A percentile compares a stretch with the other conserved stretches of the same genome.
Conservation (phyloP, 371 early-diverging fungal species). For the Mortierella sp. region DNA sequence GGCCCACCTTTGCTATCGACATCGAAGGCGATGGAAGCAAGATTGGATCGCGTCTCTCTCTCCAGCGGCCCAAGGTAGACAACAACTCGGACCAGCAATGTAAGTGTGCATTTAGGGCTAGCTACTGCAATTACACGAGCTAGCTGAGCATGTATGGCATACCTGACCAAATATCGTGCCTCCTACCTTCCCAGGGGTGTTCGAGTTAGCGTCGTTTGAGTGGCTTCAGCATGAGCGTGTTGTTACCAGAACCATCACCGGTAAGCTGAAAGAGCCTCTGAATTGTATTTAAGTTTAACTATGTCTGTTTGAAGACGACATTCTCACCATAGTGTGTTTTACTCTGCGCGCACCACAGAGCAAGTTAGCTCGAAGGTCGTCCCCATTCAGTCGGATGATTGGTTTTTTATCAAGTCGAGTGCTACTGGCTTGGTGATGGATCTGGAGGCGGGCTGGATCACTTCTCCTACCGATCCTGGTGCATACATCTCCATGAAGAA, state of each 20-base stretch:
- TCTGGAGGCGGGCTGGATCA: slow-evolving; percentile 53
- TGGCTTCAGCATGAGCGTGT: slow-evolving; percentile 26
- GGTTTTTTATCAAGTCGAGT: slow-evolving; percentile 53
- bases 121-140: too few relatives aligned
- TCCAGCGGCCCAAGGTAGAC: slow-evolving; percentile 49
- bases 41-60: slow-evolving; percentile 43
- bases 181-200: slow-evolving; percentile 31
- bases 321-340: too few relatives aligned
- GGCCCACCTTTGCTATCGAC: slow-evolving; percentile 61
- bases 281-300: background rate
- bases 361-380: slow-evolving; percentile 23
- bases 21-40: slow-evolving; percentile 56
- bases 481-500: slow-evolving; percentile 55
- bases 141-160: too few relatives aligned
- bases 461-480: slow-evolving; percentile 45
- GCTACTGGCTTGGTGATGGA: slow-evolving; percentile 46
- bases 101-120: background rate
- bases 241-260: slow-evolving; percentile 14
- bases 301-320: too few relatives aligned
- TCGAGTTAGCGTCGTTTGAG: slow-evolving; percentile 31
- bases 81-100: slow-evolving; percentile 51
- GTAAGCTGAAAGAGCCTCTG: background rate
- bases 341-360: background rate
- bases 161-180: too few relatives aligned
- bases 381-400: slow-evolving; percentile 35